Percentiles rank a stretch among this genome's conserved stretches.
phyloP scores from a whole-genome alignment of 441 rosid genomes.

The Pelargonium citronellum region DNA sequence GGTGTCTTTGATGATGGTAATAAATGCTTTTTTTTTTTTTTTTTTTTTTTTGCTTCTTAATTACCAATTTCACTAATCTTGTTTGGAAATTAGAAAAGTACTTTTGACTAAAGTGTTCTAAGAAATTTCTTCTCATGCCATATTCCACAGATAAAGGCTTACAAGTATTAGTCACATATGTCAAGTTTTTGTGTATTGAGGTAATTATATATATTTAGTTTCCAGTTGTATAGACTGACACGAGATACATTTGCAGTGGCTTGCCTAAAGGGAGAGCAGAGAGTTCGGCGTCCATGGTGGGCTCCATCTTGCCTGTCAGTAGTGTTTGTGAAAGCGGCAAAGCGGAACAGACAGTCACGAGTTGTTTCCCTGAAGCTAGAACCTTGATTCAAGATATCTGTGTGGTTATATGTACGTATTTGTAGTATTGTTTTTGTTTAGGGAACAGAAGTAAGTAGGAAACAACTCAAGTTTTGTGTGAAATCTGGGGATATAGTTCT shows the following conservation, averaged over 20 bases:
- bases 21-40: neutral
- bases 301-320: constrained; percentile 84
- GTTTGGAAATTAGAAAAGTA: neutral
- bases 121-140: neutral
- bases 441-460: constrained; percentile 23
- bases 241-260: constrained; percentile 52
- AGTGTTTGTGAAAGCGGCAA: constrained; percentile 73
- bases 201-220: neutral
- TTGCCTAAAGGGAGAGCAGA: constrained; percentile 95
- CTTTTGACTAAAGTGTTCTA: neutral
- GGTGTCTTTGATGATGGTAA: neutral
- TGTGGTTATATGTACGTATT: constrained; percentile 36
- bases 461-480: constrained; percentile 24
- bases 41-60: neutral
- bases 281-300: constrained; percentile 97
- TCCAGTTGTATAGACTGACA: constrained; percentile 14
- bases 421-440: constrained; percentile 23
- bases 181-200: neutral
- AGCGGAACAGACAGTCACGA: constrained; percentile 88
- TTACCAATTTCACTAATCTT: neutral
- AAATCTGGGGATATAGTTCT: constrained; percentile 10
- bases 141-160: neutral
- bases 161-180: neutral
- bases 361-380: constrained; percentile 96
- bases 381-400: constrained; percentile 46